A percentile compares a stretch with the other conserved stretches of the same genome.
Evolutionary conservation across 257 asterid genomes (phyloP).

Genomic region (Oldenlandia corymbosa): DNA sequence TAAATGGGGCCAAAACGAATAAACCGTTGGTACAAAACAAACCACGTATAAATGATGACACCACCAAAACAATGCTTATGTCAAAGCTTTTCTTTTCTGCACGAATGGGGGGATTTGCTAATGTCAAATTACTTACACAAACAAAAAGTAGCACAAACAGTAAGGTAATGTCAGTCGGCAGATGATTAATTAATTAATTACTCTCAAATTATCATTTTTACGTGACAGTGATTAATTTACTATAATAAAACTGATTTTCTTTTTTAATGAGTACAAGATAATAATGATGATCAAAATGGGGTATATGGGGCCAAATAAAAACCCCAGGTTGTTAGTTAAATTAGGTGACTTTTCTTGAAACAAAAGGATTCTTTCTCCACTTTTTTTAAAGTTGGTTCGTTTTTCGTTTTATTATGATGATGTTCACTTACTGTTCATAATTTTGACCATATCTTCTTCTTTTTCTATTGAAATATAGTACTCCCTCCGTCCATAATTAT

Average conservation of each 20-base stretch:
- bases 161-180: too few species aligned
- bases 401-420: not conserved
- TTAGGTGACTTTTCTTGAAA: slow-evolving; percentile 44
- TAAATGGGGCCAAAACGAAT: not conserved
- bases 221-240: too few species aligned
- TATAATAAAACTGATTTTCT: too few species aligned
- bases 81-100: not conserved
- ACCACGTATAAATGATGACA: slow-evolving; percentile 13
- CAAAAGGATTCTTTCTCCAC: slow-evolving; percentile 36
- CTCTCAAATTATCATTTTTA: too few species aligned
- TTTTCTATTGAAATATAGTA: too few species aligned
- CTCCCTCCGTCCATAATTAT: too few species aligned
- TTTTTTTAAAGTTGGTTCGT: slow-evolving; percentile 20
- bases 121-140: too few species aligned
- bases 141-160: too few species aligned
- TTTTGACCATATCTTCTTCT: slow-evolving; percentile 33
- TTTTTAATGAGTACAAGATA: not conserved
- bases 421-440: slow-evolving; percentile 8
- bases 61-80: slow-evolving; percentile 30
- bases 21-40: slow-evolving; percentile 53
- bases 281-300: not conserved
- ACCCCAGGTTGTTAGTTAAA: slow-evolving; percentile 31
- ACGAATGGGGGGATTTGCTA: too few species aligned
- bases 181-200: too few species aligned
- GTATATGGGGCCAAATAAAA: not conserved